phyloP scores from a whole-genome alignment of 108 stramenopile genomes.

The Nitzschia palea region DNA sequence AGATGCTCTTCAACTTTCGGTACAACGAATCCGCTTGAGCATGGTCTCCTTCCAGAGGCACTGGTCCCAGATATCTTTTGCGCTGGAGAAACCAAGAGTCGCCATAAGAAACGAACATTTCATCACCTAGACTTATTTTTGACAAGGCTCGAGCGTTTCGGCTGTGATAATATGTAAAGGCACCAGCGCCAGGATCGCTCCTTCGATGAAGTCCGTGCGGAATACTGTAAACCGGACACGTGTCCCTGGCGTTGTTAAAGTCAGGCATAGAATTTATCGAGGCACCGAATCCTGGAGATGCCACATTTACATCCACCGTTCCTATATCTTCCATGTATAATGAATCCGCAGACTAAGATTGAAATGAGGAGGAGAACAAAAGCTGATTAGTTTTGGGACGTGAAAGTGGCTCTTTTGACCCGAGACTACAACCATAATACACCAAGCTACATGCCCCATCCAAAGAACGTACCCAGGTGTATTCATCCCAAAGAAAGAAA shows the following conservation, averaged over 20 bases:
- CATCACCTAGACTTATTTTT: constrained; percentile 36
- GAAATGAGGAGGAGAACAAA: too few species aligned
- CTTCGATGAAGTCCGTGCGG: constrained; percentile 44
- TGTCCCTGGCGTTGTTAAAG: constrained; percentile 41
- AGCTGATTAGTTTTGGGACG: too few species aligned
- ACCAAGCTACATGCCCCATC: too few species aligned
- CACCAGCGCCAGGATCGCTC: constrained; percentile 55
- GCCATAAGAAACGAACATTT: constrained; percentile 44
- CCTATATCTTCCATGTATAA: constrained; percentile 2
- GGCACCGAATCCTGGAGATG: constrained; percentile 39
- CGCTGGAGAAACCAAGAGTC: constrained; percentile 27
- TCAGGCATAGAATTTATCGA: constrained; percentile 32
- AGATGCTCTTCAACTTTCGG: constrained; percentile 6
- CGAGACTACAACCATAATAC: too few species aligned
- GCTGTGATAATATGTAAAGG: constrained; percentile 37
- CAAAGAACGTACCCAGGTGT: constrained; percentile 37
- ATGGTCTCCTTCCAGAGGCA: constrained; percentile 38
- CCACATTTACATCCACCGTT: constrained; percentile 23
- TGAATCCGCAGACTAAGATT: too few species aligned
- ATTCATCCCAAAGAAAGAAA: constrained; percentile 52
- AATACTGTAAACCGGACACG: constrained; percentile 6
- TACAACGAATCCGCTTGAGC: constrained; percentile 7
- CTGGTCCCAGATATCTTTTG: constrained; percentile 20
- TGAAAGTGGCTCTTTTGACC: too few species aligned
- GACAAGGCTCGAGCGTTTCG: constrained; percentile 23